These are phyloP conservation scores for Apophysomyces ossiformis DNA, from an alignment of 371 early-diverging fungal genomes.

Conservation along the genomic window DNA sequence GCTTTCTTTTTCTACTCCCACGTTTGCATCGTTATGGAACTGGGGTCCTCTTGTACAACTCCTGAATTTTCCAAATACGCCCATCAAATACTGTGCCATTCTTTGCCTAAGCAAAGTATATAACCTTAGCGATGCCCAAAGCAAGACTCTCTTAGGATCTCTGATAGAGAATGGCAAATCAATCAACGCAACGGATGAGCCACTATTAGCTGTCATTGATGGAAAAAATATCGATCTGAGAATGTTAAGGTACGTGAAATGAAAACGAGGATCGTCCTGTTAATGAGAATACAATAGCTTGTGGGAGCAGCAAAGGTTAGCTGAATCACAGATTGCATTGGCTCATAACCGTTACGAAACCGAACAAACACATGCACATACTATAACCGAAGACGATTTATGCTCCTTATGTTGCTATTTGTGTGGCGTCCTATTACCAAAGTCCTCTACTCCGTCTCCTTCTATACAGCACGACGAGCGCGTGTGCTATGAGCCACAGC, in stretches of 20 bases:
- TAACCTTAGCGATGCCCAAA: conserved; percentile 55
- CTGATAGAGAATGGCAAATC: conserved; percentile 23
- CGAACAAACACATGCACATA: conserved; percentile 16
- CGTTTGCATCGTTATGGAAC: conserved; percentile 67
- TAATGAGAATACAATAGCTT: conserved; percentile 27
- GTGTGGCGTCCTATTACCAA: conserved; percentile 66
- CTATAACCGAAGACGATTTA: conserved; percentile 45
- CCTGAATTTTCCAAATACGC: conserved; percentile 48
- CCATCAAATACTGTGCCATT: conserved; percentile 55
- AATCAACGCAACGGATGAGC: conserved; percentile 35
- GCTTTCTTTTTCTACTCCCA: conserved; percentile 54
- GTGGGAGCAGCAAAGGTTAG: conserved; percentile 49
- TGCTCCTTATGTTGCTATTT: conserved; percentile 64
- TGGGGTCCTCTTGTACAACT: conserved; percentile 68
- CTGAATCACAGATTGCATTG: conserved; percentile 40
- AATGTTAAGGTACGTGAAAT: conserved; percentile 43
- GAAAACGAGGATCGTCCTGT: not conserved
- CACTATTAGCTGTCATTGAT: conserved; percentile 38
- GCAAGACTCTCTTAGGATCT: conserved; percentile 29
- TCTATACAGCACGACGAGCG: not conserved
- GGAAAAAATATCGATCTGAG: conserved; percentile 44
- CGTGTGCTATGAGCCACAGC: conserved; percentile 34
- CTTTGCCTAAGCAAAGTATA: conserved; percentile 61
- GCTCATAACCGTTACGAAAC: conserved; percentile 45
- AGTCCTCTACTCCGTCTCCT: conserved; percentile 21